Base-by-base conservation (phyloP, 345 rosid genomes). In the Hypericum androsaemum region DNA sequence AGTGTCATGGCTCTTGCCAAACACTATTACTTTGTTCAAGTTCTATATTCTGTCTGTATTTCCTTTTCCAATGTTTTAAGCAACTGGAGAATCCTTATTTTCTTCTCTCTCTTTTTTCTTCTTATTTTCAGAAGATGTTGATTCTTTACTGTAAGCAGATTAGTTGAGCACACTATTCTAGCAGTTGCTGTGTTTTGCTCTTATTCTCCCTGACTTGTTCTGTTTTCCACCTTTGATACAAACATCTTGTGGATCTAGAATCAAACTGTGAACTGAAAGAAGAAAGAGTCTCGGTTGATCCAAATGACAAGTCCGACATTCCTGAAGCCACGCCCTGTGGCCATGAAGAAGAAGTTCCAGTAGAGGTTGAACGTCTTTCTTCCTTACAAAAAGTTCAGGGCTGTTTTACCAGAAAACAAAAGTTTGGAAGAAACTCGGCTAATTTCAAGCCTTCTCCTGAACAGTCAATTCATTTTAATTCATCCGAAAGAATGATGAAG, bases 231-330 rank as follows among this genome's bases (percentile, higher is more conserved):
- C 32, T 1, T 22, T 22, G 32, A 4, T 22, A 22, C 32, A 22
- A 22, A 22, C 32, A 22, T 22, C 32, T 22, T 22, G 4, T 74
- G 54, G 62, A 12, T 69, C 28, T 71, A 85, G 96, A 88, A 75
- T 78, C 81, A 52, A 75, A 84, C 56, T 72, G 62, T 57, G 88
- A 69, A 70, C 72, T 81, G 71, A 80, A 78, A 66, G 95, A 80
- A 57, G 95, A 80, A 57, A 77, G 60, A 62, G 67, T 65, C 10
- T 56, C 64, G 9, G 57, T 56, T 49, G 74, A 78, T 59, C 52
- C 62, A 57, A 86, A 80, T 52, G 79, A 73, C 52, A 85, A 73
- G 67, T 64, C 73, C 59, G 53, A 67, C 43, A 61, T 68, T 17
- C 84, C 79, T 17, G 92, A 83, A 71, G 69, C 72, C 58, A 70